Conservation (phyloP, 257 asterid genomes). For the Agastache rugosa region DNA sequence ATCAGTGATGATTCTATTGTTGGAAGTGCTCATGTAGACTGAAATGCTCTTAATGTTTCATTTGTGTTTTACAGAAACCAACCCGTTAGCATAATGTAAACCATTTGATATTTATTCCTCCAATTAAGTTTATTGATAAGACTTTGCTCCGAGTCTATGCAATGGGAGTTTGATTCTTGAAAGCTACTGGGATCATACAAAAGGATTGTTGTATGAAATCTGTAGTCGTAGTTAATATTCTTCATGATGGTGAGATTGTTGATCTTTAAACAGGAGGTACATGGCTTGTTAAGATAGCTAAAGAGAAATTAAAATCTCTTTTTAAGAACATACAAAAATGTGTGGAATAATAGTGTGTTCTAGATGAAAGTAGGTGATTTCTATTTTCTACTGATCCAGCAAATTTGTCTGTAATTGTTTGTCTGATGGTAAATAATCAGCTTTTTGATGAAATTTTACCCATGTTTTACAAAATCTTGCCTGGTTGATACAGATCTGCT, state of each 20-base stretch:
- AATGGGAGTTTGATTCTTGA: too few relatives aligned
- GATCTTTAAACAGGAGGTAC: not conserved
- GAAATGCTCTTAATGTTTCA: not conserved
- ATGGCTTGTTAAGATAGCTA: not conserved
- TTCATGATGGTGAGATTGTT: not conserved
- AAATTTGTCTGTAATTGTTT: not conserved
- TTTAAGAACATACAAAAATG: not conserved
- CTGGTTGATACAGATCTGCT: not conserved
- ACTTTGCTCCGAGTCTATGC: not conserved
- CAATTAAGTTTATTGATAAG: not conserved
- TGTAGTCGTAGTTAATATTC: not conserved
- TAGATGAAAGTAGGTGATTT: not conserved
- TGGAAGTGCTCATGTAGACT: slow-evolving; percentile 8
- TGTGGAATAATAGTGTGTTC: not conserved
- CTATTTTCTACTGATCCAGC: not conserved
- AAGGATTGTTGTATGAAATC: not conserved
- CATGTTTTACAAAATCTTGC: not conserved
- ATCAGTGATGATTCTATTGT: not conserved
- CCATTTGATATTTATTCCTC: not conserved
- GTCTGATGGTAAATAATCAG: not conserved
- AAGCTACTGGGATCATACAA: not conserved
- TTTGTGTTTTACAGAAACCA: slow-evolving; percentile 13
- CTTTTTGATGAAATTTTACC: not conserved
- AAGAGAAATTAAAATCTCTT: not conserved
- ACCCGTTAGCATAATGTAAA: not conserved